Base-by-base conservation (phyloP, 1,284 basidiomycete genomes). In the Somion occarium region DNA sequence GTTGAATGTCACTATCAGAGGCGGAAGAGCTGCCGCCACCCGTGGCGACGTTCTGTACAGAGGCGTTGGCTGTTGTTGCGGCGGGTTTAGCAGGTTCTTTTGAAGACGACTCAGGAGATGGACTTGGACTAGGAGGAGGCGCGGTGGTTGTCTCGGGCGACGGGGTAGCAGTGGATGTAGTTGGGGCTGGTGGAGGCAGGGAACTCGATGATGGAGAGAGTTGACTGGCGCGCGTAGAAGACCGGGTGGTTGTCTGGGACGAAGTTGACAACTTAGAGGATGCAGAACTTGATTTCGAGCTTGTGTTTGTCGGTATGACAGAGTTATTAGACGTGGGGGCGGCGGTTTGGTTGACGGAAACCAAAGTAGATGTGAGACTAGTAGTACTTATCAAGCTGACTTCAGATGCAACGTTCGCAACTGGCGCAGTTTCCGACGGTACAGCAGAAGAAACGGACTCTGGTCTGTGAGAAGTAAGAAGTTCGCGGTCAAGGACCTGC, bases 1-100 rank as follows among this genome's bases (percentile, higher is more conserved):
- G 53, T 20, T 59, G 18, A 37, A 66, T 66, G 54, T 72, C 69
- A 47, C 59, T 59, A 44, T 56, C 53, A 18, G 65, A 67, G 13
- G 61, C 64, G 19, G 49, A 49, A 26, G 49, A 53, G 24, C 48
- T 41, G 23, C 23, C 24, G 5, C 20, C 23, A 5, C 42, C 42
- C 3, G 52, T 50, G 9, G 25, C 23, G n/a, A 27, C 20, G 26
- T 43, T 44, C 15, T 49, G 38, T 19, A 48, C 23, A 26, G 48
- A n/a, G 55, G 61, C 34, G 42, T 54, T 38, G 12, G 57, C 42
- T 49, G 55, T 46, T 30, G 57, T 56, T 27, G 61, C 50, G 4
- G 51, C 26, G 24, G 62, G 54, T 43, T 44, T 49, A n/a, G 56
- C 48, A 23, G 19, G n/a, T 15, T 34, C 30, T 4, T 51, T 37